phyloP scores from a whole-genome alignment of 2,329 filamentous ascomycete species.

The Cladophialophora immunda region DNA sequence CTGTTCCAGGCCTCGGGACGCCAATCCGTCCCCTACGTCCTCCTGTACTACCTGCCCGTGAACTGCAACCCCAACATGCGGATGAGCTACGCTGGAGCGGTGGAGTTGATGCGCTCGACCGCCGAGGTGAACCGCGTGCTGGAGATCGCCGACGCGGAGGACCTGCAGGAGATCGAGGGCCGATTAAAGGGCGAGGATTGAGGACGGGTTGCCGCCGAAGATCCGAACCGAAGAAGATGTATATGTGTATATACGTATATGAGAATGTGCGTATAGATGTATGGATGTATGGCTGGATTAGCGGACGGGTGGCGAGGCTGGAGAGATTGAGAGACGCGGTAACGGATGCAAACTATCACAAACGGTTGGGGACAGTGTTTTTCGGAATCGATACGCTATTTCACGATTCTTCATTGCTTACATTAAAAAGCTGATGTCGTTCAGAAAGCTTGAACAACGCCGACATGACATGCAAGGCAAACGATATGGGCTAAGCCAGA shows the following conservation, averaged over 20 bases:
- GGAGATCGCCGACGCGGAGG: slow-evolving; percentile 82
- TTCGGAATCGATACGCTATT: not conserved
- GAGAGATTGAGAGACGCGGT: not conserved
- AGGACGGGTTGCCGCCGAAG: not conserved
- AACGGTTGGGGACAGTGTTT: not conserved
- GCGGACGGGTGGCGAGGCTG: too few species aligned
- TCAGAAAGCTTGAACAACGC: not conserved
- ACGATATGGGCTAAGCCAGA: not conserved
- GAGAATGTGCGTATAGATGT: not conserved
- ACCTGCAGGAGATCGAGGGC: slow-evolving; percentile 80
- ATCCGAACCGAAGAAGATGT: not conserved
- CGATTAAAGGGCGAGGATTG: slow-evolving; percentile 61
- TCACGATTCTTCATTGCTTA: not conserved
- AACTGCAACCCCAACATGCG: slow-evolving; percentile 87
- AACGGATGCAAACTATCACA: not conserved
- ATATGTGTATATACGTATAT: not conserved
- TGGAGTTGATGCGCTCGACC: slow-evolving; percentile 93
- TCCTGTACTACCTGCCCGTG: slow-evolving; percentile 92
- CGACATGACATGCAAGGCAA: not conserved
- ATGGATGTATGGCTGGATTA: not conserved
- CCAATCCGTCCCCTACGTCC: slow-evolving; percentile 87
- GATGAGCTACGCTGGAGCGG: slow-evolving; percentile 95
- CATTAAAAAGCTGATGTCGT: not conserved
- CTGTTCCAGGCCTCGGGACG: slow-evolving; percentile 75
- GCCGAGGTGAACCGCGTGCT: slow-evolving; percentile 89